A percentile compares a stretch with the other conserved stretches of the same genome.
Conservation (phyloP, 805 yeast genomes). For the Ogataea minuta region DNA sequence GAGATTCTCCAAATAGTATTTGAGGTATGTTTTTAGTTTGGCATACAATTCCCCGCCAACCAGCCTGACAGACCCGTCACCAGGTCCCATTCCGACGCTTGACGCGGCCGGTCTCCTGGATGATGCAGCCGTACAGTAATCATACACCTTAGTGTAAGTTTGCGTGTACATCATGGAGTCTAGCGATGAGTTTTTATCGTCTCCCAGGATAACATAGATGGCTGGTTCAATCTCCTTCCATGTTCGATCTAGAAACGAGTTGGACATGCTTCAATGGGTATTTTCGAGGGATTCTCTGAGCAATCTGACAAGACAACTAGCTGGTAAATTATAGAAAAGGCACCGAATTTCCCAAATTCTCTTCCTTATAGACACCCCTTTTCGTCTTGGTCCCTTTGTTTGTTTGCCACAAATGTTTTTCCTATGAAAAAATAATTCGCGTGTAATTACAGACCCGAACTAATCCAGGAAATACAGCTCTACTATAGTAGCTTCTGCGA, state of each 20-base stretch:
- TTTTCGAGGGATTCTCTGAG: not conserved
- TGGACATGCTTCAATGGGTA: conserved; percentile 17
- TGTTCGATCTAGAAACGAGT: conserved; percentile 39
- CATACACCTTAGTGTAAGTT: conserved; percentile 88
- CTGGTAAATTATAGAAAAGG: not conserved
- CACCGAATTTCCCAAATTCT: not conserved
- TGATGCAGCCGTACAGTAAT: conserved; percentile 83
- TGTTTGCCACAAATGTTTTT: conserved; percentile 17
- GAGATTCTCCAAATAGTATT: conserved; percentile 52
- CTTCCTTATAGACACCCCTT: not conserved
- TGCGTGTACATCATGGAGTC: conserved; percentile 79
- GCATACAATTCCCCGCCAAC: conserved; percentile 90
- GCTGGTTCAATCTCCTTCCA: conserved; percentile 82
- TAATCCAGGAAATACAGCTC: not conserved
- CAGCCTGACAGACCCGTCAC: conserved; percentile 37
- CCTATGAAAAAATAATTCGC: conserved; percentile 11
- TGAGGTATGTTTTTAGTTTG: conserved; percentile 65
- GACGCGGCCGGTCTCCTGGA: conserved; percentile 42
- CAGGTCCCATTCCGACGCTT: conserved; percentile 20
- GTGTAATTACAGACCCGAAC: conserved; percentile 5
- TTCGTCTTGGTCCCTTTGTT: conserved; percentile 11
- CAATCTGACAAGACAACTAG: not conserved
- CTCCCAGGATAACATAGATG: conserved; percentile 65
- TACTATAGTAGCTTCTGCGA: conserved; percentile 1
- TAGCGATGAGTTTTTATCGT: conserved; percentile 58